A percentile compares a stretch with the other conserved stretches of the same genome.
Evolutionary conservation across 805 yeast genomes (phyloP).

Genomic region (Yamadazyma scolyti): DNA sequence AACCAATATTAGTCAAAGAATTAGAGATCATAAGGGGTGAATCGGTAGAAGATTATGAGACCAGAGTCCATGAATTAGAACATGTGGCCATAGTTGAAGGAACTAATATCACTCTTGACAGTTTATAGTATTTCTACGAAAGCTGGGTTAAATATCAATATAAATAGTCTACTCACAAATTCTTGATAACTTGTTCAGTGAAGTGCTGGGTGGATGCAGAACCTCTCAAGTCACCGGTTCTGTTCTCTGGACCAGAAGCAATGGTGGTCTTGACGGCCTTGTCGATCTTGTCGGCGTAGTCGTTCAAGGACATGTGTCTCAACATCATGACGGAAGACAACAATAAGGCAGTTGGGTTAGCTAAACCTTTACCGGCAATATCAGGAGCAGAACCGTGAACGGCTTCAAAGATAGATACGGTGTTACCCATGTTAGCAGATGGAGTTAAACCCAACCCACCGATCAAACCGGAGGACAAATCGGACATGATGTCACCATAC

Average conservation of each 20-base stretch:
- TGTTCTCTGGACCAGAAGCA: conserved; percentile 93
- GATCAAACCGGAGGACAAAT: conserved; percentile 93
- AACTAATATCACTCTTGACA: too few species aligned
- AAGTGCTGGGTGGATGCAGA: conserved; percentile 82
- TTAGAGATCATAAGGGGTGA: conserved; percentile 70
- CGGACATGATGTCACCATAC: conserved; percentile 99
- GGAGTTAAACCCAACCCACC: conserved; percentile 99
- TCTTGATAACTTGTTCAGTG: conserved; percentile 85
- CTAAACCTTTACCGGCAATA: conserved; percentile 97
- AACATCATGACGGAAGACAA: conserved; percentile 98
- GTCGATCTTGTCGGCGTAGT: conserved; percentile 82
- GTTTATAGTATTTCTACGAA: too few species aligned
- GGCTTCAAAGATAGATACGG: conserved; percentile 97
- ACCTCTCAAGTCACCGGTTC: conserved; percentile 97
- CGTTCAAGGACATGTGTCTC: conserved; percentile 91
- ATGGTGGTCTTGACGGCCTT: conserved; percentile 82
- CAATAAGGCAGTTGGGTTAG: conserved; percentile 97
- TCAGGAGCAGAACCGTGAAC: conserved; percentile 99
- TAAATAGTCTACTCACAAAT: conserved; percentile 42
- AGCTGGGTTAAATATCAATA: too few species aligned
- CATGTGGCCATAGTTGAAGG: conserved; percentile 95
- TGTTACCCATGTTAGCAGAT: conserved; percentile 98
- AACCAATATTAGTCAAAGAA: conserved; percentile 81
- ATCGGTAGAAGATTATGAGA: conserved; percentile 73
- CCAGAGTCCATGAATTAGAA: conserved; percentile 77